Evolutionary conservation across 345 rosid genomes (phyloP), one percentile per base, ranked within the genome.

Genomic region (Populus ilicifolia): DNA sequence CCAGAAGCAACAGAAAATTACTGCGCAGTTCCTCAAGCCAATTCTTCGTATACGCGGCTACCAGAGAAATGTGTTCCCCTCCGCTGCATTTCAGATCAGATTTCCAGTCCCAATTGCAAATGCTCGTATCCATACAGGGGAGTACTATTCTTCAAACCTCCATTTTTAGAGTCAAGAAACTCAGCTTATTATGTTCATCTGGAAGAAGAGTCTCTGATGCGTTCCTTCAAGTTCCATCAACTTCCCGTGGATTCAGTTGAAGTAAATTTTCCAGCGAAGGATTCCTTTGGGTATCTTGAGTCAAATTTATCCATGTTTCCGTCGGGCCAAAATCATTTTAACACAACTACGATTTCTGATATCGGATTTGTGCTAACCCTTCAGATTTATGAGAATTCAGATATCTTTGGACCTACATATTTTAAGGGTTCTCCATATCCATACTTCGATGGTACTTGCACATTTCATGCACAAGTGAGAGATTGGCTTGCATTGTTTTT

Each of bases 91-190:
- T 54, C 76, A 4, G 80, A 69, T 71, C 83, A 74, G 82, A 75
- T 59, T 81, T 79, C 92, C n/a, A 92, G 91, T 84, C 90, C 96
- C 63, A 70, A 50, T 23, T 96, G 99, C 69, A 65, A 48, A 14
- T 96, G 99, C 70, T 87, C 88, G 8, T 75, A 84, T 82, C 91
- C 99, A 27, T 86, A 86, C 82, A 88, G 67, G 20, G 99, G 99
- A 80, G 81, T 76, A 27, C 64, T 96, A 70, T 0, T 11, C 56
- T 91, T 96, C 84, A 88, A 92, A 64, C 83, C 90, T 83, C 78
- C 89, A 14, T 93, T 92, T 85, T 91, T 96, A 56, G 85, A 84
- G 84, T 79, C 87, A 59, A 77, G 23, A 78, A 86, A 89, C 79
- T 1, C 64, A 7, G 73, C 83, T 43, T 44, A 79, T 82, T 93